Conservation (phyloP, 768 basidiomycete species). For the Agrocybe praecox region DNA sequence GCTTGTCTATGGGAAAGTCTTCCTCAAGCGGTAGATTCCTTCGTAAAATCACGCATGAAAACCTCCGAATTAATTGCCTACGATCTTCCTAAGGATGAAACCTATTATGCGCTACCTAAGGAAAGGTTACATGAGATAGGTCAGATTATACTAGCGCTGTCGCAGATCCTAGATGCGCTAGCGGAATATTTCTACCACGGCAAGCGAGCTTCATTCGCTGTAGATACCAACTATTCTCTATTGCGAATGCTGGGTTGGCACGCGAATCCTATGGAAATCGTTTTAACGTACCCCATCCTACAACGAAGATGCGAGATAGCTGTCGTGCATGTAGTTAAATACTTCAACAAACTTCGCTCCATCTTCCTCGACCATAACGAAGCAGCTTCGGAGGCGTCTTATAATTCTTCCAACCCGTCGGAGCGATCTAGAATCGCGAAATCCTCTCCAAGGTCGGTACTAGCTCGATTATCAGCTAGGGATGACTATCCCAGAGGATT, state of each 20-base stretch:
- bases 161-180: constrained; percentile 4
- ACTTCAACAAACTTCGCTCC: neutral
- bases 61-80: neutral
- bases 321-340: neutral
- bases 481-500: neutral
- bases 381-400: constrained; percentile 7
- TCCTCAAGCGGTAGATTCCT: neutral
- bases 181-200: neutral
- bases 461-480: neutral
- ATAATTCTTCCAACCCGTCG: constrained; percentile 5
- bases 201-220: neutral
- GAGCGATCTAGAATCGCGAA: neutral
- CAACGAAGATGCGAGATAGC: constrained; percentile 1
- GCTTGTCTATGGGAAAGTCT: constrained; percentile 5
- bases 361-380: constrained; percentile 1
- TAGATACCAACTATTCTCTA: constrained; percentile 6
- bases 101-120: neutral
- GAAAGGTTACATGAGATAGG: neutral
- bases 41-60: neutral
- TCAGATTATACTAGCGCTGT: constrained; percentile 2
- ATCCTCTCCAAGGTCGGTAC: too few relatives aligned
- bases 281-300: neutral
- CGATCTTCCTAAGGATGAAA: neutral
- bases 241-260: constrained; percentile 4
- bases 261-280: neutral